A percentile compares a stretch with the other conserved stretches of the same genome.
phyloP scores from a whole-genome alignment of 495 filamentous ascomycete genomes.

The Penicillium paxilli region DNA sequence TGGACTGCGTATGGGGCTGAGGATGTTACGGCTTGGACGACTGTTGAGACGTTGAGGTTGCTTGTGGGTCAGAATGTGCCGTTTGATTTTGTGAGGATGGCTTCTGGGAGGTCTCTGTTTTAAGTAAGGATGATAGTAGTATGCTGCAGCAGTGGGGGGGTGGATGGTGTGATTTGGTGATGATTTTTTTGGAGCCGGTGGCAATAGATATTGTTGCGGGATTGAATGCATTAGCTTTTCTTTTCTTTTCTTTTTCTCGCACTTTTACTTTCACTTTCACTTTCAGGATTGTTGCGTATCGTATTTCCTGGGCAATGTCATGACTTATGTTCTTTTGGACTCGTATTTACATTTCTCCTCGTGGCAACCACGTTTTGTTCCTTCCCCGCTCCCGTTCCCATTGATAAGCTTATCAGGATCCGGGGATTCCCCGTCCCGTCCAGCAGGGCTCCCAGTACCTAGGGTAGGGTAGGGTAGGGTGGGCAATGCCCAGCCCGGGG shows the following conservation, averaged over 20 bases:
- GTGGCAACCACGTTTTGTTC: no score
- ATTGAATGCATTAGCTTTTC: no score
- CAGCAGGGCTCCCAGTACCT: no score
- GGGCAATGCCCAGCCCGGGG: no score
- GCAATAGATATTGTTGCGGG: background rate
- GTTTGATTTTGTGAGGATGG: conserved; percentile 81
- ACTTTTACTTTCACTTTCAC: no score
- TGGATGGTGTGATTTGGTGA: conserved; percentile 5
- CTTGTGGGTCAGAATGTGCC: conserved; percentile 83
- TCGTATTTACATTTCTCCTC: no score
- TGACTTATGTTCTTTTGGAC: no score
- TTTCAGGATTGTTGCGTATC: no score
- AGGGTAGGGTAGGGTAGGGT: no score
- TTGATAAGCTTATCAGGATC: conserved; percentile 9
- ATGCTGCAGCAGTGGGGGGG: background rate
- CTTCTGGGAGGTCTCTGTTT: conserved; percentile 68
- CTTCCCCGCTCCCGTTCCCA: background rate
- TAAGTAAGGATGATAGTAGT: conserved; percentile 35
- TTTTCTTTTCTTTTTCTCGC: no score
- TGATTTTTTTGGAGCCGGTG: background rate
- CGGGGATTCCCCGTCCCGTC: conserved; percentile 3
- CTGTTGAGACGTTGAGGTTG: conserved; percentile 73
- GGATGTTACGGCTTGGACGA: conserved; percentile 79
- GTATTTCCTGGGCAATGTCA: no score
- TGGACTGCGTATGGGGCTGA: conserved; percentile 79